Evolutionary conservation across 208 protist species (phyloP).

Genomic region (Wallacemonas sp.): DNA sequence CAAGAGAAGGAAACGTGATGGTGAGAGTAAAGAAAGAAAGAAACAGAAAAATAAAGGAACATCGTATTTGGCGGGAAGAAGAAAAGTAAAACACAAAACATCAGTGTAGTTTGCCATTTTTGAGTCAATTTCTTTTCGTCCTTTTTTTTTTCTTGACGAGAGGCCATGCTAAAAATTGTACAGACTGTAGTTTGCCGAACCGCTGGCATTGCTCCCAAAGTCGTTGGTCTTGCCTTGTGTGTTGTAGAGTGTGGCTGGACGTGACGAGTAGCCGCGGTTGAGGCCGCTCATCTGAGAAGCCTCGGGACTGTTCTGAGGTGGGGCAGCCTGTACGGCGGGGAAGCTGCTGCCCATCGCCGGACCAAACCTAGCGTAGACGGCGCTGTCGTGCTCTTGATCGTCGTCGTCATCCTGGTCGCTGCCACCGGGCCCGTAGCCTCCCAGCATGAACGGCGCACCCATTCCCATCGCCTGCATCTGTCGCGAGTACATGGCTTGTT

Average conservation of each 20-base stretch:
- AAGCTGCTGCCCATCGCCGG: background rate
- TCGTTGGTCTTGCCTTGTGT: slow-evolving; percentile 8
- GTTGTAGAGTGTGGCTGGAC: slow-evolving; percentile 9
- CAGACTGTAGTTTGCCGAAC: background rate
- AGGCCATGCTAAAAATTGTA: background rate
- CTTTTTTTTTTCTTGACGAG: no score
- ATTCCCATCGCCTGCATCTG: slow-evolving; percentile 39
- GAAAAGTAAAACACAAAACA: background rate
- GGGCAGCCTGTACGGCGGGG: background rate
- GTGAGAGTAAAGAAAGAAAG: background rate
- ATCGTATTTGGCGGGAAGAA: background rate
- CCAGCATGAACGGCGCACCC: slow-evolving; percentile 12
- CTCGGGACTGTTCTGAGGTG: background rate
- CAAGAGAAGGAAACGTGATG: background rate
- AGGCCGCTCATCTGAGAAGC: background rate
- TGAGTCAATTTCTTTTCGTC: no score
- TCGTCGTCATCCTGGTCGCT: background rate
- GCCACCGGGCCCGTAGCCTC: background rate
- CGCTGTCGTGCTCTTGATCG: background rate
- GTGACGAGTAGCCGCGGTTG: background rate
- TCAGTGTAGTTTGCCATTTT: background rate
- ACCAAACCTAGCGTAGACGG: background rate
- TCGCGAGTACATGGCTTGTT: slow-evolving; percentile 34
- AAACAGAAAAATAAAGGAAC: background rate
- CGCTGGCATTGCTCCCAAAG: slow-evolving; percentile 8